Percentiles rank a stretch among this genome's conserved stretches.
These are phyloP conservation scores for Chloris gayana DNA, from an alignment of 176 grass and related monocot genomes.

Conservation along the genomic window DNA sequence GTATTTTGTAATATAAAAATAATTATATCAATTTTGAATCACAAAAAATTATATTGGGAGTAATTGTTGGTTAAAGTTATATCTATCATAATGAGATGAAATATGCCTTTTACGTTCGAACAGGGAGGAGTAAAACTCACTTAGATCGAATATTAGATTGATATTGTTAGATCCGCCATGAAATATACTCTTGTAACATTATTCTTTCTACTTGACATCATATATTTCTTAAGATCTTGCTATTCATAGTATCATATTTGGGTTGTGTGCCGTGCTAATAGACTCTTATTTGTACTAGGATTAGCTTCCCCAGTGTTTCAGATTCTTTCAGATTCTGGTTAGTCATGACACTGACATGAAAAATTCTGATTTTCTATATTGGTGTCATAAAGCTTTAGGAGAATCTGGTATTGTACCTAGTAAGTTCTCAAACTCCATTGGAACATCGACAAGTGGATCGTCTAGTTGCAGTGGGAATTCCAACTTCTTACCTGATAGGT, in stretches of 20 bases:
- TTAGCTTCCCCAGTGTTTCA: slow-evolving; percentile 17
- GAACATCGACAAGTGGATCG: slow-evolving; percentile 32
- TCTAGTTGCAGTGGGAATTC: slow-evolving; percentile 34
- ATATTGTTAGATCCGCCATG: not conserved
- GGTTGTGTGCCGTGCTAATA: not conserved
- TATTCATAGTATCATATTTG: not conserved
- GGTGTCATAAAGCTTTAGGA: slow-evolving; percentile 73
- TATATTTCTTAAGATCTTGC: not conserved
- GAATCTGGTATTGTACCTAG: slow-evolving; percentile 83
- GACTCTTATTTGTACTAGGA: not conserved
- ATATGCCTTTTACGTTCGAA: not conserved
- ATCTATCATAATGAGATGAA: not conserved
- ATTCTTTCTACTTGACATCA: not conserved
- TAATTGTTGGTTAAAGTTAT: not conserved
- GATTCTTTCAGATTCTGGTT: slow-evolving; percentile 5
- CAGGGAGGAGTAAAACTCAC: not conserved
- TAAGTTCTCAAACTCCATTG: slow-evolving; percentile 55
- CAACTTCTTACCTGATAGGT: slow-evolving; percentile 86
- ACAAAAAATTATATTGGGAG: not conserved
- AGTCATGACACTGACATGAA: not conserved
- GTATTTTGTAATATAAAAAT: not conserved
- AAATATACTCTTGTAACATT: not conserved
- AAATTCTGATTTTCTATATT: slow-evolving; percentile 31
- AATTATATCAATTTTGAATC: not conserved
- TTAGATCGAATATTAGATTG: not conserved